These are phyloP conservation scores for Candida insectorum DNA, from an alignment of 805 yeast genomes.

Conservation along the genomic window DNA sequence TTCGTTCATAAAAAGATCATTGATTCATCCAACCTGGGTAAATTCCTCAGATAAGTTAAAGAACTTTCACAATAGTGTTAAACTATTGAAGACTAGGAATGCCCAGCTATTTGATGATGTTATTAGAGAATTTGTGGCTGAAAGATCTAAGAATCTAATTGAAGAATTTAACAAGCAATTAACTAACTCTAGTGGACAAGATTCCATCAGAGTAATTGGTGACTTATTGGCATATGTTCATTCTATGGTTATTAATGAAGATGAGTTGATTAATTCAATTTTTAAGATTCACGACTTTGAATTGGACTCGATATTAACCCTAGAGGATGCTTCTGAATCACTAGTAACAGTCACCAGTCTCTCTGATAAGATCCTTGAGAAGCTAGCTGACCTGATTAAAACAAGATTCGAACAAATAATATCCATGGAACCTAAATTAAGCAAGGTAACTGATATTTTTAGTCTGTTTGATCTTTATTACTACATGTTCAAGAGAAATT, in stretches of 20 bases:
- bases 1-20: conserved; percentile 28
- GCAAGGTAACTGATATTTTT: conserved; percentile 54
- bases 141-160: conserved; percentile 60
- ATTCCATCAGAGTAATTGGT: conserved; percentile 78
- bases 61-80: conserved; percentile 29
- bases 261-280: conserved; percentile 66
- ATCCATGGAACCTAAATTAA: conserved; percentile 58
- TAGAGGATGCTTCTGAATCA: conserved; percentile 10
- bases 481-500: conserved; percentile 58
- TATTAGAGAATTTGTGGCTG: conserved; percentile 58
- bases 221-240: conserved; percentile 88
- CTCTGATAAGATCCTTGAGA: conserved; percentile 36
- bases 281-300: conserved; percentile 30
- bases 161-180: conserved; percentile 56
- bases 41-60: conserved; percentile 21
- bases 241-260: conserved; percentile 80
- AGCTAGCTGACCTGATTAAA: conserved; percentile 58
- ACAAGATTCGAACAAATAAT: conserved; percentile 67
- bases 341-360: background rate
- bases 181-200: conserved; percentile 50
- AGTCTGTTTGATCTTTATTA: conserved; percentile 66
- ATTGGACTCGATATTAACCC: conserved; percentile 8
- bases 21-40: conserved; percentile 28
- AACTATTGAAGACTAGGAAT: conserved; percentile 28
- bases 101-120: conserved; percentile 55